Percentiles rank a stretch among this genome's conserved stretches.
Conservation (phyloP, 768 basidiomycete species). For the Boletus sensibilis region DNA sequence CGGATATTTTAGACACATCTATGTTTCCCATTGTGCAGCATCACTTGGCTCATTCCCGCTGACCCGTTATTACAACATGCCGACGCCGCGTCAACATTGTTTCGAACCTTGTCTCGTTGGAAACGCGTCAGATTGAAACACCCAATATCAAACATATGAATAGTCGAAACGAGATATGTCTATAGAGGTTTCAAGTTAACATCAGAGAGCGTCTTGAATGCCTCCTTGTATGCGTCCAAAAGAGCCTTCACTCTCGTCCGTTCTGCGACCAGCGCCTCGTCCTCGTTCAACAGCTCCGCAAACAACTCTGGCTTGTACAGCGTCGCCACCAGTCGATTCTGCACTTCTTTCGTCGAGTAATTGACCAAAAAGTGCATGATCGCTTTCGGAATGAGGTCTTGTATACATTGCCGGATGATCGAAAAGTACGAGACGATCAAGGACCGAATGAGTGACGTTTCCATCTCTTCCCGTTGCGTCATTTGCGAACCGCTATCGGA, state of each 20-base stretch:
- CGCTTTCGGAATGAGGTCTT: constrained; percentile 95
- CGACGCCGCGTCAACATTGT: too few relatives aligned
- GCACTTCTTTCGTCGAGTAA: constrained; percentile 93
- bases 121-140: not conserved
- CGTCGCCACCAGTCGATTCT: constrained; percentile 91
- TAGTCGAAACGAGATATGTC: not conserved
- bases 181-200: constrained; percentile 69
- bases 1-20: constrained; percentile 6
- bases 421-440: constrained; percentile 94
- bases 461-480: constrained; percentile 91
- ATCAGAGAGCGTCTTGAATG: constrained; percentile 84
- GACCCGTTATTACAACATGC: not conserved
- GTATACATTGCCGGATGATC: constrained; percentile 95
- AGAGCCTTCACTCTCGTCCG: constrained; percentile 90
- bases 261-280: constrained; percentile 93
- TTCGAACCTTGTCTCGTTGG: not conserved
- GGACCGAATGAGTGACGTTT: constrained; percentile 90
- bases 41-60: not conserved
- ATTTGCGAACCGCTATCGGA: constrained; percentile 61
- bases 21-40: not conserved
- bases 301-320: constrained; percentile 96
- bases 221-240: constrained; percentile 94
- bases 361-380: constrained; percentile 99
- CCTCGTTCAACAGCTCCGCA: constrained; percentile 87
- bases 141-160: not conserved